Percentiles rank a stretch among this genome's conserved stretches.
phyloP scores from a whole-genome alignment of 352 stramenopile genomes.

The Phytopythium aichiense region DNA sequence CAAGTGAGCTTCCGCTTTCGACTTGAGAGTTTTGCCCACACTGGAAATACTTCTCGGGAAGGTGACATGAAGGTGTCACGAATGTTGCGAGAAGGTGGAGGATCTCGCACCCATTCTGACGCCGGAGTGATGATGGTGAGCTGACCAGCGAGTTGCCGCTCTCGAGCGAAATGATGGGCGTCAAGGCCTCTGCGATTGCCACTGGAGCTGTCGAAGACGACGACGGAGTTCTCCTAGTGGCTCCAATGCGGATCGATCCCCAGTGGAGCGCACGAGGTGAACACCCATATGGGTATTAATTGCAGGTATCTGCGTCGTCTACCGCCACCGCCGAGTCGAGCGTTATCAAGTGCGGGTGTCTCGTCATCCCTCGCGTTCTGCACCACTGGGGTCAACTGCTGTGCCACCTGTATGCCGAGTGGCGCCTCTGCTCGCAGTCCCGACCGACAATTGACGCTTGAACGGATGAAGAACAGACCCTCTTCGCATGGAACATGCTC shows the following conservation, averaged over 20 bases:
- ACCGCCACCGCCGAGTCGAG: background rate
- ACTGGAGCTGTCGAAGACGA: background rate
- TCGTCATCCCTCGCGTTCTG: background rate
- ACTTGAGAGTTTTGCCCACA: slow-evolving; percentile 6
- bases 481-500: too few relatives aligned
- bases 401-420: background rate
- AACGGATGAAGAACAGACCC: background rate
- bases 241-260: too few relatives aligned
- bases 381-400: background rate
- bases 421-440: background rate
- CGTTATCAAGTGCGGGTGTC: background rate
- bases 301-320: background rate
- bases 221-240: background rate
- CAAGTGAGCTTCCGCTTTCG: background rate
- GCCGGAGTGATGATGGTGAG: background rate
- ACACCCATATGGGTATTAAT: background rate
- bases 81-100: slow-evolving; percentile 9
- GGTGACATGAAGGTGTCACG: background rate
- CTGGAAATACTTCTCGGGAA: slow-evolving; percentile 1
- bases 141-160: background rate
- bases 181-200: background rate
- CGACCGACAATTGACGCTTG: background rate
- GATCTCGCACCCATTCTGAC: background rate
- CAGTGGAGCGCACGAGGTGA: too few relatives aligned
- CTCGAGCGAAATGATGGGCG: background rate